Base-by-base conservation (phyloP, 345 rosid genomes). In the Rhodamnia argentea region DNA sequence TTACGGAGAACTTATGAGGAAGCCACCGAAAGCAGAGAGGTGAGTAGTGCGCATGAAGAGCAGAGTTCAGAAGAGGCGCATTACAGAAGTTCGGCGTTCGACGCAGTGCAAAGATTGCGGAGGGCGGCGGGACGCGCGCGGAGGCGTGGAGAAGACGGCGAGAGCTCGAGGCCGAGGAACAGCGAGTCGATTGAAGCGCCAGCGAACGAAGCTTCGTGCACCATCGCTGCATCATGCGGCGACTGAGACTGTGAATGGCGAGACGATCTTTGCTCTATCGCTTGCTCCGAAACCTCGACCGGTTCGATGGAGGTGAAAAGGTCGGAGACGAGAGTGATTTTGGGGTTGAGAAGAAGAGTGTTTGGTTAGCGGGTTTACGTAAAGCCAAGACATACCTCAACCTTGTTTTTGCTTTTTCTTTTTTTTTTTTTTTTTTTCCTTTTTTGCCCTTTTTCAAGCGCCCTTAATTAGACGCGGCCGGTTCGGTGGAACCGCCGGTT, bases 191-290 rank as follows among this genome's bases (percentile, higher is more conserved):
- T 56, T 84, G 88, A 88, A 10, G 91, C 24, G 91, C 86, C 84
- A 93, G 70, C 52, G 92, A 87, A 15, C 96, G 95, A 70, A 95
- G 90, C 91, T 89, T 94, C 22, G 86, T 86, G 93, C 94, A 92
- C 13, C 95, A 32, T 82, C 96, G 92, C 94, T 92, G 97, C 99
- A 95, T 95, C 88, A 83, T 87, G 14, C 42, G 74, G 40, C 58
- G 85, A 52, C 52, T 24, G 24, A 51, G 26, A 16, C 5, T 20
- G 60, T 7, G 42, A 16, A 22, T 52, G 23, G 22, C 18, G 64
- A 16, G 57, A 18, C 0, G 78, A 70, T 70, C 78, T 18, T 23
- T 0, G 42, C 78, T 18, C 42, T 32, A 5, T 20, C 29, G 42
- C 76, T 64, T 29, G 0, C 47, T 70, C 47, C 10, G 1, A 70